Evolutionary conservation across 2,329 filamentous ascomycete genomes (phyloP).

Genomic region (Monilinia polystroma): DNA sequence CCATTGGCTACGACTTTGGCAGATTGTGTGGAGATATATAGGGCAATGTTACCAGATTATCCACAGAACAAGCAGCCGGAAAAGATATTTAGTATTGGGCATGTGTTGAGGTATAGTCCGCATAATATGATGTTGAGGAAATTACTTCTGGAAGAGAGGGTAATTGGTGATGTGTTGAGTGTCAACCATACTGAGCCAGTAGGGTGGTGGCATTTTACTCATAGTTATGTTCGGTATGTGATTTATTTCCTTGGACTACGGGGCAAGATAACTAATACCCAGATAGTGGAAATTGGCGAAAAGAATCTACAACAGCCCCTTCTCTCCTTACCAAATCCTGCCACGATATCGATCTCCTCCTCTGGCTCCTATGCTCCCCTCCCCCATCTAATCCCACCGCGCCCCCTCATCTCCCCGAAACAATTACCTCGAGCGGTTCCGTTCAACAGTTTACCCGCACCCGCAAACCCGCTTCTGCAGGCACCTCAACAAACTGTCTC

Average conservation of each 20-base stretch:
- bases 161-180: slow-evolving; percentile 81
- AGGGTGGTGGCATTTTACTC: slow-evolving; percentile 93
- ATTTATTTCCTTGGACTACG: background rate
- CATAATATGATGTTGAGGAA: slow-evolving; percentile 85
- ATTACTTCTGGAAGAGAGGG: slow-evolving; percentile 69
- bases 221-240: slow-evolving; percentile 73
- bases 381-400: slow-evolving; percentile 38
- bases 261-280: slow-evolving; percentile 20
- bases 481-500: slow-evolving; percentile 80
- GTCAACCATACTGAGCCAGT: slow-evolving; percentile 92
- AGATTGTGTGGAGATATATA: slow-evolving; percentile 76
- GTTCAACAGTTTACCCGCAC: slow-evolving; percentile 74
- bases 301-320: slow-evolving; percentile 71
- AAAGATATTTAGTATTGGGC: slow-evolving; percentile 82
- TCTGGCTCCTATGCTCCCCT: slow-evolving; percentile 82
- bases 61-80: slow-evolving; percentile 39
- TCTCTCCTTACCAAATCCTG: slow-evolving; percentile 93
- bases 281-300: slow-evolving; percentile 84
- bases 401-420: slow-evolving; percentile 47
- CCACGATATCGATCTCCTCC: slow-evolving; percentile 88
- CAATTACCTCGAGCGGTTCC: slow-evolving; percentile 72
- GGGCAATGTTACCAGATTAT: slow-evolving; percentile 48
- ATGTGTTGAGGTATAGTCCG: slow-evolving; percentile 89
- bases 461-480: slow-evolving; percentile 74
- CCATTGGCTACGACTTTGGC: slow-evolving; percentile 76